A percentile compares a stretch with the other conserved stretches of the same genome.
phyloP scores from a whole-genome alignment of 352 stramenopile genomes.

The Aphanomyces astaci region DNA sequence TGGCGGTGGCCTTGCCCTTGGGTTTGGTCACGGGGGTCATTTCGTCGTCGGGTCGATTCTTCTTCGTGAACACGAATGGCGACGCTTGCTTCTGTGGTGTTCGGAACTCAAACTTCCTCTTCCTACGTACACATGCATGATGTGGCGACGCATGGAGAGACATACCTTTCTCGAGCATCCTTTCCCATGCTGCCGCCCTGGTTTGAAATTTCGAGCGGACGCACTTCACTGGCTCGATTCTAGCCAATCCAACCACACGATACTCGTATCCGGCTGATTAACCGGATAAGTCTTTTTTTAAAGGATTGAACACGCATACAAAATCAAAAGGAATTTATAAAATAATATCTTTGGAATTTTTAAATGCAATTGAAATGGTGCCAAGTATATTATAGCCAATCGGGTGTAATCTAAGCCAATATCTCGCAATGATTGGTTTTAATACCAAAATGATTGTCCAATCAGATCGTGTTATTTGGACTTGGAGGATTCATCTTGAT shows the following conservation, averaged over 20 bases:
- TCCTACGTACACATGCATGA: neutral
- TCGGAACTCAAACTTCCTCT: conserved; percentile 17
- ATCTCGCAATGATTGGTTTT: no score
- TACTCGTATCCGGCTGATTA: no score
- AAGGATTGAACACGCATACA: no score
- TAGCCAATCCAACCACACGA: neutral
- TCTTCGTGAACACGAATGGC: conserved; percentile 18
- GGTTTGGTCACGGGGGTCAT: neutral
- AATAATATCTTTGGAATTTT: no score
- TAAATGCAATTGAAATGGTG: no score
- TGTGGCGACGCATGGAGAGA: neutral
- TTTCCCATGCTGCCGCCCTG: neutral
- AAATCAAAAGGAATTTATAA: no score
- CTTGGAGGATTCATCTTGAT: no score
- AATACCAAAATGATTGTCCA: no score
- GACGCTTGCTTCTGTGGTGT: conserved; percentile 19
- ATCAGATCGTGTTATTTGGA: no score
- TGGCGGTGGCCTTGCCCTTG: neutral
- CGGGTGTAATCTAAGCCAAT: no score
- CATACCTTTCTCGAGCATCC: neutral
- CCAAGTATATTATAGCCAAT: no score
- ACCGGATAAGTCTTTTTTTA: no score
- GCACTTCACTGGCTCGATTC: neutral
- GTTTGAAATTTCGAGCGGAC: neutral
- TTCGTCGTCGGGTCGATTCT: neutral